Evolutionary conservation across 2,329 filamentous ascomycete species (phyloP), one percentile per base, ranked within the genome.

Genomic region (Epichloe elymi): DNA sequence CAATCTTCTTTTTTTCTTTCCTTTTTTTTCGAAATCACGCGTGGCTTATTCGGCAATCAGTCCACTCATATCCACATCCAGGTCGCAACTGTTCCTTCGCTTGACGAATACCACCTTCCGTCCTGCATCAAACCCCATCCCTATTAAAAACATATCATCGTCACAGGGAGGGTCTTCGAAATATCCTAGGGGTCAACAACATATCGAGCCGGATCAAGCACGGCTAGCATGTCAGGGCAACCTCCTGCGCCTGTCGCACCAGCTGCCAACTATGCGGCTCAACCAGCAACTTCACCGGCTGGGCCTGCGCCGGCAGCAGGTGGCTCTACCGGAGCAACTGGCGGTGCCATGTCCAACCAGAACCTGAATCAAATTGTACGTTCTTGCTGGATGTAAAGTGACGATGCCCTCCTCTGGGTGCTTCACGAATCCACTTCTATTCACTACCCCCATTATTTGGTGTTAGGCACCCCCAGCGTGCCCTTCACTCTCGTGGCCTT

Each of bases 311-410:
- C 64, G 26, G 58, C 60, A 7, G 61, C 70, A 17, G 57, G 67
- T 5, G 54, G 65, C 33, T 55, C 69, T 2, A 60, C 68, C 5
- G 60, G 59, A 6, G 37, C 57, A 11, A 51, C 53, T 36, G 55
- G 55, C 7, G 57, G 60, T 19, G 66, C 70, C 10, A 83, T 88
- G 69, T 88, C 85, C 2, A 88, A 91, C 56, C 88, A 94, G 61
- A 95, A 96, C 63, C 69, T 96, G 1, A 97, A 97, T 61, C 89
- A 95, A 60, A 97, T 97, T 68, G 91, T 96, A 77, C 78, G 90
- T 49, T 44, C 7, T 19, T 17, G 3, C 30, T 30, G 37, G 35
- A 3, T 6, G 4, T n/a, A 1, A 36, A 37, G 30, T 46, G n/a
- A 20, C 15, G 6, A 6, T 36, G 43, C n/a, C 26, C 12, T 42